These are phyloP conservation scores for Dactylonectria estremocensis DNA, from an alignment of 2,329 filamentous ascomycete genomes.

Conservation along the genomic window DNA sequence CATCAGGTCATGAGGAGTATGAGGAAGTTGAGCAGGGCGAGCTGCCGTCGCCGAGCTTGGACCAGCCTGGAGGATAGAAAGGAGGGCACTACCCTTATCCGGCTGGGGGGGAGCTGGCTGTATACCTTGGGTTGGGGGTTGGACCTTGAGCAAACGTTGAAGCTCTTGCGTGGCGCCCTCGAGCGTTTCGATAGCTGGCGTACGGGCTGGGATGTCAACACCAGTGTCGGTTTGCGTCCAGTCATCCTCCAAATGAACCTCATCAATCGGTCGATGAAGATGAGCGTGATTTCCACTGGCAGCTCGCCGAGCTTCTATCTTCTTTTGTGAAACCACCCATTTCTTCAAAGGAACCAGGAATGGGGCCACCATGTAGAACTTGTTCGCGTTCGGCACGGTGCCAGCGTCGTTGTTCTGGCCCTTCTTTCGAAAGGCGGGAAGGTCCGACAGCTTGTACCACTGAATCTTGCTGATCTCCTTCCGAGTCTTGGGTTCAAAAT, in stretches of 20 bases:
- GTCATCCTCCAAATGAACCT: conserved; percentile 77
- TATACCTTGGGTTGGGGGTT: conserved; percentile 66
- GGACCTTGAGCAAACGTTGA: conserved; percentile 69
- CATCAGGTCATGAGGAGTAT: conserved; percentile 70
- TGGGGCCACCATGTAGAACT: conserved; percentile 98
- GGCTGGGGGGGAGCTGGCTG: conserved; percentile 54
- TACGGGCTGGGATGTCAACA: conserved; percentile 48
- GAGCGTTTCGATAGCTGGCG: conserved; percentile 62
- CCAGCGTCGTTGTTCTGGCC: conserved; percentile 69
- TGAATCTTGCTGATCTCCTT: conserved; percentile 98
- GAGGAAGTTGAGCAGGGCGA: conserved; percentile 54
- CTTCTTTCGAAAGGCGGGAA: conserved; percentile 84
- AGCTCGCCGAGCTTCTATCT: conserved; percentile 71
- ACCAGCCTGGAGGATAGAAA: conserved; percentile 66
- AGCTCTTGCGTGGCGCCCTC: conserved; percentile 68
- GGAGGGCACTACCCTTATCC: conserved; percentile 66
- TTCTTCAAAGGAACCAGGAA: conserved; percentile 89
- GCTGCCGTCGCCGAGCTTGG: conserved; percentile 30
- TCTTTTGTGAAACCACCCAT: conserved; percentile 91
- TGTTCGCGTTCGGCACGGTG: conserved; percentile 77
- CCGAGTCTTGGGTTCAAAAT: conserved; percentile 90
- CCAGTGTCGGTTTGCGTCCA: conserved; percentile 58
- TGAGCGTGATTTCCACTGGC: conserved; percentile 59
- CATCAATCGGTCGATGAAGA: conserved; percentile 63
- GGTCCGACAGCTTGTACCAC: conserved; percentile 92